Percentiles rank a stretch among this genome's conserved stretches.
Conservation (phyloP, 495 filamentous ascomycete genomes). For the Neurospora cerealis region DNA sequence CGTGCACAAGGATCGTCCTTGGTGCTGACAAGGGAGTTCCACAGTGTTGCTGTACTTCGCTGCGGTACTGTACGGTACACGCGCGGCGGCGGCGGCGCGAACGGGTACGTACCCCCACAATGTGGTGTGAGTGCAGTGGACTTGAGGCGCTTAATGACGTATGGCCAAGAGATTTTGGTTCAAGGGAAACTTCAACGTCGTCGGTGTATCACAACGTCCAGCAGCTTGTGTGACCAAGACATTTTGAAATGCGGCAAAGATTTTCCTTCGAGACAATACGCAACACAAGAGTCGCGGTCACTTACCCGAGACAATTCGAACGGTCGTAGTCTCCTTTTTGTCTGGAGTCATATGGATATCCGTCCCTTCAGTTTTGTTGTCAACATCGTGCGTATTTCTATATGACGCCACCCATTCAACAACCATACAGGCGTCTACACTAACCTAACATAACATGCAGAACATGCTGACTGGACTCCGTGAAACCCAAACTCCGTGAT, state of each 20-base stretch:
- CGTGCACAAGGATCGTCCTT: background rate
- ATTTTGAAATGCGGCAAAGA: background rate
- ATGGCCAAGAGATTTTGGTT: background rate
- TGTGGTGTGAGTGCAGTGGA: too few species aligned
- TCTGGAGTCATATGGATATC: too few species aligned
- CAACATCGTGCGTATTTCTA: background rate
- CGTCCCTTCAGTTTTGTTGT: background rate
- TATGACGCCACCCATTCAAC: background rate
- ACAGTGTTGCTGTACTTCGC: background rate
- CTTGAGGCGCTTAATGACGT: background rate
- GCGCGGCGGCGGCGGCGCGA: background rate
- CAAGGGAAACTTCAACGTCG: background rate
- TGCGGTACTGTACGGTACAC: background rate
- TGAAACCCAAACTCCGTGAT: background rate
- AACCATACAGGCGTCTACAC: background rate
- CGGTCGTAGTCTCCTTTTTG: background rate
- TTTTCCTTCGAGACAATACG: background rate
- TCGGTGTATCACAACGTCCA: background rate
- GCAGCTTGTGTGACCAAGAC: background rate
- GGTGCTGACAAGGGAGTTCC: background rate
- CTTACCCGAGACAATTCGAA: background rate
- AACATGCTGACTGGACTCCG: background rate
- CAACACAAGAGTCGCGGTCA: background rate
- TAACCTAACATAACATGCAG: background rate
- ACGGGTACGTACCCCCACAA: background rate